A percentile compares a stretch with the other conserved stretches of the same genome.
phyloP scores from a whole-genome alignment of 139 green algal species.

The Closterium sp. region DNA sequence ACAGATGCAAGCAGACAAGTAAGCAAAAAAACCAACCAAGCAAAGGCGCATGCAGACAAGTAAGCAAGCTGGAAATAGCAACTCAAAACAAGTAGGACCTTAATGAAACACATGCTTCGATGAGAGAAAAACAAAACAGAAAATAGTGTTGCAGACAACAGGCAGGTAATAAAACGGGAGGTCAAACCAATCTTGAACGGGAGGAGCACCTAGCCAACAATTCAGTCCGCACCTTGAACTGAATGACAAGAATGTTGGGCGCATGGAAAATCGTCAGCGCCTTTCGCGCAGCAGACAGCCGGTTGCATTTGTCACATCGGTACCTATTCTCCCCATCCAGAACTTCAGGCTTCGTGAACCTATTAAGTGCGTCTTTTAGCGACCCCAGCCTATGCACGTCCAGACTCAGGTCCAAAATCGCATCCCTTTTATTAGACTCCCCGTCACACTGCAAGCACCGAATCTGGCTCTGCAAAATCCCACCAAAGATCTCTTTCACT shows the following conservation, averaged over 20 bases:
- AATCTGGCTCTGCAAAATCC: slow-evolving; percentile 64
- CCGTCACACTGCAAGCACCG: slow-evolving; percentile 79
- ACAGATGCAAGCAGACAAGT: not conserved
- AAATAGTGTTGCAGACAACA: too few species aligned
- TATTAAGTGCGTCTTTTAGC: slow-evolving; percentile 36
- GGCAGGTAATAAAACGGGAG: not conserved
- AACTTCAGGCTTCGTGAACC: slow-evolving; percentile 51
- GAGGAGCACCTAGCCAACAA: not conserved
- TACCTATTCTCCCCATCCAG: slow-evolving; percentile 58
- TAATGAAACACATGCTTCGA: too few species aligned
- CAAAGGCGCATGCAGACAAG: too few species aligned
- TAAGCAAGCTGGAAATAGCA: too few species aligned
- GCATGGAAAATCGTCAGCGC: slow-evolving; percentile 33
- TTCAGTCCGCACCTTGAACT: slow-evolving; percentile 42
- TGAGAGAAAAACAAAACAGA: too few species aligned
- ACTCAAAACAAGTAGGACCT: too few species aligned
- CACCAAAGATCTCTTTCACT: slow-evolving; percentile 48
- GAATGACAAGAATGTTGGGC: slow-evolving; percentile 50
- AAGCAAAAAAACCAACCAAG: too few species aligned
- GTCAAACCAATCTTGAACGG: too few species aligned
- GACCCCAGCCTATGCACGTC: slow-evolving; percentile 64
- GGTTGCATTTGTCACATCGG: slow-evolving; percentile 52
- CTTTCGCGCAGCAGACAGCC: slow-evolving; percentile 29
- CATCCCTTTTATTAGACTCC: slow-evolving; percentile 77
- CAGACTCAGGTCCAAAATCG: slow-evolving; percentile 88